Evolutionary conservation across 768 basidiomycete species (phyloP).

Genomic region (Leccinellum albellum): DNA sequence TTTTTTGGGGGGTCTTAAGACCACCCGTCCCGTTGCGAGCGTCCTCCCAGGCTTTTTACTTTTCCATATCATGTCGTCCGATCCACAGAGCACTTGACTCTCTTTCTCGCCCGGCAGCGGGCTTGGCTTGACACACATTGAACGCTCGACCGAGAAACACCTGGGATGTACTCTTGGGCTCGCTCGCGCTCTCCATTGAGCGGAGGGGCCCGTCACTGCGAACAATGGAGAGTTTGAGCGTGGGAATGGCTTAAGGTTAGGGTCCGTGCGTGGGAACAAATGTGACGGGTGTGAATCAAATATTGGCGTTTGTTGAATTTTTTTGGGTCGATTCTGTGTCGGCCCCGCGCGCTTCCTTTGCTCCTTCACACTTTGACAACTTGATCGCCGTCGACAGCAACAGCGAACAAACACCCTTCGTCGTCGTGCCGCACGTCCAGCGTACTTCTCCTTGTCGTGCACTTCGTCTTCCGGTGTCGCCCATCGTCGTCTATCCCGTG

Average conservation of each 20-base stretch:
- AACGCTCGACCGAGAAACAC: not conserved
- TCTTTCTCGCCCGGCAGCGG: not conserved
- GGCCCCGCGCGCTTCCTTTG: slow-evolving; percentile 44
- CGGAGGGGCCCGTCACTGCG: slow-evolving; percentile 1
- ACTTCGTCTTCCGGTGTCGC: slow-evolving; percentile 19
- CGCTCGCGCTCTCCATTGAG: slow-evolving; percentile 1
- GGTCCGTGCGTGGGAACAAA: slow-evolving; percentile 43
- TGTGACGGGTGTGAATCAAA: slow-evolving; percentile 35
- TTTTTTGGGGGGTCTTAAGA: slow-evolving; percentile 23
- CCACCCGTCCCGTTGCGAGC: slow-evolving; percentile 16
- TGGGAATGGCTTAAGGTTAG: slow-evolving; percentile 35
- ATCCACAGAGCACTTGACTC: not conserved
- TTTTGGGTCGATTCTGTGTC: slow-evolving; percentile 38
- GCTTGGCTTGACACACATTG: not conserved
- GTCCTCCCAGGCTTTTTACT: not conserved
- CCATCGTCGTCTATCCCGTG: slow-evolving; percentile 20
- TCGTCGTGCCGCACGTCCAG: slow-evolving; percentile 37
- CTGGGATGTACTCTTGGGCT: not conserved
- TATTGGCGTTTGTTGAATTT: slow-evolving; percentile 40
- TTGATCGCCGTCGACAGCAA: slow-evolving; percentile 47
- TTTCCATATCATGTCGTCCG: not conserved
- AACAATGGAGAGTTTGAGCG: slow-evolving; percentile 29
- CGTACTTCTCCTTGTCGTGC: slow-evolving; percentile 18
- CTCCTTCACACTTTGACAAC: slow-evolving; percentile 41
- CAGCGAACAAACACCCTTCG: slow-evolving; percentile 41